phyloP scores from a whole-genome alignment of 148 eudicot species.

The Arbutus unedo region DNA sequence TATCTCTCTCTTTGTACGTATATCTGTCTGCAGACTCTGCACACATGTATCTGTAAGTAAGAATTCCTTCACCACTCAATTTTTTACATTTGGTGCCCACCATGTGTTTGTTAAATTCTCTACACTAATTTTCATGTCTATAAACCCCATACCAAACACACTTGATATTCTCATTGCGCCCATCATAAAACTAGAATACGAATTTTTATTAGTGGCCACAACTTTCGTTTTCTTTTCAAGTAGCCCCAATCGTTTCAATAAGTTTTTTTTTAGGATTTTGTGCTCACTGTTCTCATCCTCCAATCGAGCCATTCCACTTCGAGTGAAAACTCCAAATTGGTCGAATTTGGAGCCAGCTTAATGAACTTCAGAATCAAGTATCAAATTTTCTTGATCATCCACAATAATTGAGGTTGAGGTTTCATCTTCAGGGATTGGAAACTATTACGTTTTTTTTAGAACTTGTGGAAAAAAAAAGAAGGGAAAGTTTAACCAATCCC shows the following conservation, averaged over 20 bases:
- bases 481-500: too few relatives aligned
- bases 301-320: neutral
- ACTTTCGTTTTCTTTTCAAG: slow-evolving; percentile 7
- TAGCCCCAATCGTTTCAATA: slow-evolving; percentile 23
- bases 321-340: neutral
- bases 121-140: too few relatives aligned
- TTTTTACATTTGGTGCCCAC: too few relatives aligned
- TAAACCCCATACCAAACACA: too few relatives aligned
- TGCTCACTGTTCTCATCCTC: neutral
- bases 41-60: too few relatives aligned
- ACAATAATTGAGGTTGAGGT: neutral
- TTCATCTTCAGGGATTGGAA: slow-evolving; percentile 12
- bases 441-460: too few relatives aligned
- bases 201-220: slow-evolving; percentile 32
- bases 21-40: too few relatives aligned
- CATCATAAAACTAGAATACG: slow-evolving; percentile 18
- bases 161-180: too few relatives aligned
- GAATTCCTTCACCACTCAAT: too few relatives aligned
- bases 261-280: slow-evolving; percentile 3
- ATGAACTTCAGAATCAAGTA: neutral
- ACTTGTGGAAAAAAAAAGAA: too few relatives aligned
- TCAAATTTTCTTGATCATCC: neutral
- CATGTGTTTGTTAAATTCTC: too few relatives aligned
- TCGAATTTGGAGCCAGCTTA: neutral
- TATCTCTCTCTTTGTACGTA: too few relatives aligned